Conservation (phyloP, 192 early-diverging fungal genomes). For the Mortierella hygrophila region DNA sequence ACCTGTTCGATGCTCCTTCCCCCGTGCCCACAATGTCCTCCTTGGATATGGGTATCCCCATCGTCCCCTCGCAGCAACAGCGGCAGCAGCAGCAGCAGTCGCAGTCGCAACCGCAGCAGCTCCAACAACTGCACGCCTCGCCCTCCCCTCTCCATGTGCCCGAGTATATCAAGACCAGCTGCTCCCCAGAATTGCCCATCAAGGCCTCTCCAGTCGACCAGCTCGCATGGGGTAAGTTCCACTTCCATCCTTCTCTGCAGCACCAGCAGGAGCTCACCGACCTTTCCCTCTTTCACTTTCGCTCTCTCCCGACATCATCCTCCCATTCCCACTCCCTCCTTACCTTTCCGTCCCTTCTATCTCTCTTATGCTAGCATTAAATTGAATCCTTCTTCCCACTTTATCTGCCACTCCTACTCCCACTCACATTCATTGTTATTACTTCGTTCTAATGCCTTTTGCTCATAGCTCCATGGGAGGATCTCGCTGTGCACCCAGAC, state of each 20-base stretch:
- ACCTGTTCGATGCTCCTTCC: constrained; percentile 44
- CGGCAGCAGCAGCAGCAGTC: constrained; percentile 11
- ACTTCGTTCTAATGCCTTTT: neutral
- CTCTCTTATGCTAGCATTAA: neutral
- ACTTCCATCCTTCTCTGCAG: neutral
- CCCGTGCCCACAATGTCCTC: constrained; percentile 41
- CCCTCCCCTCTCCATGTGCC: constrained; percentile 34
- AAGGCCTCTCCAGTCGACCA: constrained; percentile 48
- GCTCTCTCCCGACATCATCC: neutral
- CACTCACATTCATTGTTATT: neutral
- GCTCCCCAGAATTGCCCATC: constrained; percentile 50
- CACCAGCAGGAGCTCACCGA: neutral
- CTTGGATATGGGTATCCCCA: constrained; percentile 13
- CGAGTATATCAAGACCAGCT: constrained; percentile 43
- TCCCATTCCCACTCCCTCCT: neutral
- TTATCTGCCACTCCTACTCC: neutral
- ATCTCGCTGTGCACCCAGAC: constrained; percentile 8
- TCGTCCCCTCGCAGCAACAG: constrained; percentile 27
- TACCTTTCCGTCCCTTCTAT: too few species aligned
- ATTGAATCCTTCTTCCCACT: neutral
- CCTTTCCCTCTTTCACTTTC: neutral
- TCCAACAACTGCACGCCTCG: constrained; percentile 19
- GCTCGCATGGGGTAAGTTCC: constrained; percentile 38
- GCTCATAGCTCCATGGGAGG: constrained; percentile 37
- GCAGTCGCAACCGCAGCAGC: constrained; percentile 8